phyloP scores from a whole-genome alignment of 139 green algal genomes.

The Chlorella sorokiniana region DNA sequence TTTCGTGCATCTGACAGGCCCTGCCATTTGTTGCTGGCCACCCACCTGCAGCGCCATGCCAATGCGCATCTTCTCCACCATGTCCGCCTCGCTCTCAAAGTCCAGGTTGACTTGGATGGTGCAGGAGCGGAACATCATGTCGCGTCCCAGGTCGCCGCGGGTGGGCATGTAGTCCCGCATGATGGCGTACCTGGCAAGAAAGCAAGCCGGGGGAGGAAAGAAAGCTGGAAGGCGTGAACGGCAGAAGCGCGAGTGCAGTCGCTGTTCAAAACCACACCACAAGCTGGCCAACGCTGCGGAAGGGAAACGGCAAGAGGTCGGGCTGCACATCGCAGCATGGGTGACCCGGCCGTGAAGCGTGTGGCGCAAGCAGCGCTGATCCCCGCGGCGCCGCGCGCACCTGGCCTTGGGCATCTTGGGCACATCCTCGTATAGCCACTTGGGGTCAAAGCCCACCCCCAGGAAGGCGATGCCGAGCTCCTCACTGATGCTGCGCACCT shows the following conservation, averaged over 20 bases:
- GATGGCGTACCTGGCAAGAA: constrained; percentile 60
- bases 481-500: constrained; percentile 64
- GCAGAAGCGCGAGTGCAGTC: not conserved
- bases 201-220: not conserved
- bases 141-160: constrained; percentile 84
- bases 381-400: constrained; percentile 25
- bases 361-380: not conserved
- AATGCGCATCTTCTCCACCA: constrained; percentile 97
- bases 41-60: constrained; percentile 84
- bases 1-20: no score
- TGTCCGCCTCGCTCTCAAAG: constrained; percentile 95
- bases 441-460: constrained; percentile 91
- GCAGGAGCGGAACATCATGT: constrained; percentile 99
- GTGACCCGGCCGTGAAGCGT: not conserved
- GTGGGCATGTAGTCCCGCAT: constrained; percentile 93
- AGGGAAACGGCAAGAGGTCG: no score
- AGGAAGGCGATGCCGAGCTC: constrained; percentile 73
- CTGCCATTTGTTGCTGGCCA: not conserved
- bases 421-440: constrained; percentile 83
- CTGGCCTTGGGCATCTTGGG: constrained; percentile 95
- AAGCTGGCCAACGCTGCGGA: no score
- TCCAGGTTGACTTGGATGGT: constrained; percentile 99
- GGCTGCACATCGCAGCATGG: not conserved
- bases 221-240: not conserved
- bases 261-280: no score